Conservation (phyloP, 2,329 filamentous ascomycete species). For the Fusarium veterinarium region DNA sequence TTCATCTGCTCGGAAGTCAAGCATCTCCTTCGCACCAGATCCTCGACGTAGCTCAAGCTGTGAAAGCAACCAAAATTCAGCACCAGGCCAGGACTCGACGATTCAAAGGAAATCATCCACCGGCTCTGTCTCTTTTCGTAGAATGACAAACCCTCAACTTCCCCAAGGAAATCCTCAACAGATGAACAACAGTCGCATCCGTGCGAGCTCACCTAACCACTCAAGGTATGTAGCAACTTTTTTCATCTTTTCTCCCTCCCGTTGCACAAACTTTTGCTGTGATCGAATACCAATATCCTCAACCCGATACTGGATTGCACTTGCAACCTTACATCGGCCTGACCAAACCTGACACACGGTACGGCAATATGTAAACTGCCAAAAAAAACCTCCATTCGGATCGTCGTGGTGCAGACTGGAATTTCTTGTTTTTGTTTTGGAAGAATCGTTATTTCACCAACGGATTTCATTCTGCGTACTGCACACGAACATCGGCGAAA, state of each 20-base stretch:
- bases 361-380: not conserved
- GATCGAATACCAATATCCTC: not conserved
- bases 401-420: not conserved
- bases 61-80: slow-evolving; percentile 44
- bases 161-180: slow-evolving; percentile 62
- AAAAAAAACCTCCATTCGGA: not conserved
- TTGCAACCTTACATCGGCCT: not conserved
- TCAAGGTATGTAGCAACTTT: slow-evolving; percentile 54
- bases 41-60: slow-evolving; percentile 45
- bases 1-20: slow-evolving; percentile 48
- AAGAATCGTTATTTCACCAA: not conserved
- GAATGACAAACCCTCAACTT: slow-evolving; percentile 56
- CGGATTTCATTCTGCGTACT: slow-evolving; percentile 5
- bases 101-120: slow-evolving; percentile 57
- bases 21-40: slow-evolving; percentile 51
- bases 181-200: slow-evolving; percentile 56
- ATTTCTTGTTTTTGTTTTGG: not conserved
- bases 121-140: slow-evolving; percentile 61
- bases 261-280: not conserved
- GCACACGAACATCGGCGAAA: slow-evolving; percentile 3
- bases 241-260: not conserved
- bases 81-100: slow-evolving; percentile 26
- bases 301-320: not conserved
- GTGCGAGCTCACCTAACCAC: slow-evolving; percentile 61
- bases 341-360: not conserved